Evolutionary conservation across 768 basidiomycete genomes (phyloP).

Genomic region (Phylloporus arenicola): DNA sequence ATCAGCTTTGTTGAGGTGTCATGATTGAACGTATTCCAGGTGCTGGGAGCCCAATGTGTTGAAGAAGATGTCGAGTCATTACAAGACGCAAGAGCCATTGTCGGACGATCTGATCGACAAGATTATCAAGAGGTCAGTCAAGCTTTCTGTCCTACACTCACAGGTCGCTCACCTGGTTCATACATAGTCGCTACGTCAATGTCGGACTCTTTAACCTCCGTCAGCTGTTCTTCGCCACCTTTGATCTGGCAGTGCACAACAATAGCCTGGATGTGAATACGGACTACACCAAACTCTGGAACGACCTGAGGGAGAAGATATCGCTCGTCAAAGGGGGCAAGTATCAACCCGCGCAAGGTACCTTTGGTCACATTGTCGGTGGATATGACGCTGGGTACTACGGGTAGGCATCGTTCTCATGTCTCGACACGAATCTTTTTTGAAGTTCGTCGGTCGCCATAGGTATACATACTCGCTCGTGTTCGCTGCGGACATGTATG

Average conservation of each 20-base stretch:
- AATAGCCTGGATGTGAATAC: slow-evolving; percentile 43
- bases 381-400: slow-evolving; percentile 73
- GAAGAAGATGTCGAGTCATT: slow-evolving; percentile 73
- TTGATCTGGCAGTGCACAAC: slow-evolving; percentile 23
- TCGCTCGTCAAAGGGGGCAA: slow-evolving; percentile 63
- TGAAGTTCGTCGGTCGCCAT: not conserved
- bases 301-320: slow-evolving; percentile 59
- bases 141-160: not conserved
- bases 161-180: not conserved
- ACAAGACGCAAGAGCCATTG: slow-evolving; percentile 65
- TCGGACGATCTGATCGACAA: slow-evolving; percentile 66
- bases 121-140: slow-evolving; percentile 64
- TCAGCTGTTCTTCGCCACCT: slow-evolving; percentile 70
- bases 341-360: slow-evolving; percentile 58
- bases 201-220: slow-evolving; percentile 65
- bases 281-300: slow-evolving; percentile 81
- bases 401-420: slow-evolving; percentile 29
- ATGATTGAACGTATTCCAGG: slow-evolving; percentile 30
- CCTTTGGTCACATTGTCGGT: slow-evolving; percentile 73
- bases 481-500: slow-evolving; percentile 55
- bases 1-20: not conserved
- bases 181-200: slow-evolving; percentile 64
- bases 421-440: not conserved
- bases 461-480: slow-evolving; percentile 71
- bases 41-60: slow-evolving; percentile 82